Base-by-base conservation (phyloP, 768 basidiomycete species). In the Pulveroboletus sp. region DNA sequence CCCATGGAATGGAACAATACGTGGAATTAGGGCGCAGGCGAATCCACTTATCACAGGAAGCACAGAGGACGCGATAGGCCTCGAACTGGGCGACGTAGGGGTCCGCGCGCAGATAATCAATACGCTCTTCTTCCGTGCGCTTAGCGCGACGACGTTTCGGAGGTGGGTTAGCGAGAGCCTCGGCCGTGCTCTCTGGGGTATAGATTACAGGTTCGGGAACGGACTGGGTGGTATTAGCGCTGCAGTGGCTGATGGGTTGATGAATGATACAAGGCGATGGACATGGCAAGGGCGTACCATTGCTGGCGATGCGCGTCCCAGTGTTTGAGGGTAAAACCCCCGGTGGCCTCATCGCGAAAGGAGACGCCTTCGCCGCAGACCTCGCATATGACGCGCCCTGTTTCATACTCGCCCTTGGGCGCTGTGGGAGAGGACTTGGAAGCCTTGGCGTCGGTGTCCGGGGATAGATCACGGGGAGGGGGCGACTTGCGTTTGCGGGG, bases 1-100 rank as follows among this genome's bases (percentile, higher is more conserved):
- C 87, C 88, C 88, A 90, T 0, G 88, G 88, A 45, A 90, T 90
- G n/a, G 82, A 85, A 60, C 88, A 91, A 58, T 89, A 91, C 0
- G 87, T 90, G 45, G 87, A 90, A 64, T 91, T 91, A 37, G 87
- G 87, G 8, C 88, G 77, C n/a, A 90, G 73, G 14, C 89, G 77
- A 53, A 90, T 89, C 88, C 88, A 90, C 63, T 88, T 90, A 65
- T 89, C 83, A 69, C 88, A 91, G 5, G 78, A 81, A 39, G 82
- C 84, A 65, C 88, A 90, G 10, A 89, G 74, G 29, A 90, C 86
- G 10, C 87, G 77, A 62, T 89, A 89, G 0, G 88, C 80, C 67
- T 90, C 87, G 61, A 87, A 87, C 55, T 85, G 75, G n/a, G 81
- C 84, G 35, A 90, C 86, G 57, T 88, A 87, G 14, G 84, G 85